A percentile compares a stretch with the other conserved stretches of the same genome.
Conservation (phyloP, 768 basidiomycete genomes). For the Boletus tomentosulus region DNA sequence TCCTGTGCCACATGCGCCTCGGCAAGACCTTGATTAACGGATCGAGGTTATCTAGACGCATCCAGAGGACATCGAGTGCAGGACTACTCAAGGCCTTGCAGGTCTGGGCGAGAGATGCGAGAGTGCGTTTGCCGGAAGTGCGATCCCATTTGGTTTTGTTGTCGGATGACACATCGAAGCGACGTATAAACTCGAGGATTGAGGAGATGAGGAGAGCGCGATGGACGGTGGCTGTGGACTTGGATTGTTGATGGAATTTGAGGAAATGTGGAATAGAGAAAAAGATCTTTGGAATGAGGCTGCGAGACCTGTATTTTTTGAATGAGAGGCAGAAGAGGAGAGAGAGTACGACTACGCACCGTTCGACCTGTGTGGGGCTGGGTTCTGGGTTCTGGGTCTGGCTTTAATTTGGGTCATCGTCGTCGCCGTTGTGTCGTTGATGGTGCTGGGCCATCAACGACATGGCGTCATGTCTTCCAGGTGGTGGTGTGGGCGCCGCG, state of each 20-base stretch:
- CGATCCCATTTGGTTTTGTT: conserved; percentile 11
- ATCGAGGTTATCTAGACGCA: conserved; percentile 26
- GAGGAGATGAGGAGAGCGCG: conserved; percentile 20
- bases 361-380: neutral
- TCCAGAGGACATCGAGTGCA: conserved; percentile 27
- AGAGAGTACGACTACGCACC: conserved; percentile 3
- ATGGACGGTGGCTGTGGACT: conserved; percentile 10
- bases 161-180: conserved; percentile 20
- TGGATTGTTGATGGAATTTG: neutral
- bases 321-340: neutral
- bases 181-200: conserved; percentile 17
- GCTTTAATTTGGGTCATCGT: too few relatives aligned
- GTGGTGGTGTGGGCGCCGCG: too few relatives aligned
- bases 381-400: neutral
- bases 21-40: conserved; percentile 25
- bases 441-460: too few relatives aligned
- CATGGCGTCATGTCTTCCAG: too few relatives aligned
- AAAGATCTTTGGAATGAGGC: neutral
- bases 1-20: conserved; percentile 24
- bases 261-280: neutral
- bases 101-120: conserved; percentile 26
- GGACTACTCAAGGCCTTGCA: conserved; percentile 20
- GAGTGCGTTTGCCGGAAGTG: conserved; percentile 17
- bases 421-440: too few relatives aligned
- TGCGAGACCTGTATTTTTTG: conserved; percentile 2